A percentile compares a stretch with the other conserved stretches of the same genome.
phyloP scores from a whole-genome alignment of 2,329 filamentous ascomycete genomes.

The Huntiella abstrusa region DNA sequence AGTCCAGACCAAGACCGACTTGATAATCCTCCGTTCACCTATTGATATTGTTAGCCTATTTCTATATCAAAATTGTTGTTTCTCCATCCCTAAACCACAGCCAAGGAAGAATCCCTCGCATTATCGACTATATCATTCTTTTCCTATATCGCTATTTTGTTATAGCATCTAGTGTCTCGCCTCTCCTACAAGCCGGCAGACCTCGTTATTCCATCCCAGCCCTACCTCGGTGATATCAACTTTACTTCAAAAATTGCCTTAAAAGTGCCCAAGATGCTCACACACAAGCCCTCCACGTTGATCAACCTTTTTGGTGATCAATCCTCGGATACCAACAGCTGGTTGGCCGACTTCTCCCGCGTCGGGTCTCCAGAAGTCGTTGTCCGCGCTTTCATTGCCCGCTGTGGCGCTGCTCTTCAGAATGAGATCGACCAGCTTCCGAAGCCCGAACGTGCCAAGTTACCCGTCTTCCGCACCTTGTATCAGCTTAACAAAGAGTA shows the following conservation, averaged over 20 bases:
- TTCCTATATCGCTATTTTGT: no score
- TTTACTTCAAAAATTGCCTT: not conserved
- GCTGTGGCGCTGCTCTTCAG: slow-evolving; percentile 36
- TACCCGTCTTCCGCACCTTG: slow-evolving; percentile 43
- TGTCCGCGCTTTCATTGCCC: slow-evolving; percentile 42
- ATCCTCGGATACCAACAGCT: slow-evolving; percentile 46
- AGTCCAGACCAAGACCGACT: no score
- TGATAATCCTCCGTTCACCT: no score
- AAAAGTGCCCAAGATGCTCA: slow-evolving; percentile 4
- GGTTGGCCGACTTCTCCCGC: slow-evolving; percentile 36
- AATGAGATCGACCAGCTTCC: slow-evolving; percentile 40
- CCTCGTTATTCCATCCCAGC: not conserved
- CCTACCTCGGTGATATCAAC: not conserved
- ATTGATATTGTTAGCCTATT: no score
- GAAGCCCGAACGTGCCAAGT: slow-evolving; percentile 33
- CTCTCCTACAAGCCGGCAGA: no score
- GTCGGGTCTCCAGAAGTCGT: slow-evolving; percentile 29
- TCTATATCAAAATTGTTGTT: no score
- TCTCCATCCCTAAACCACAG: no score
- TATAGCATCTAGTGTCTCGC: no score
- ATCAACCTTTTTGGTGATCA: slow-evolving; percentile 52
- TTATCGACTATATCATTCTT: no score
- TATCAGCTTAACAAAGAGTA: slow-evolving; percentile 48
- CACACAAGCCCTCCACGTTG: no score
- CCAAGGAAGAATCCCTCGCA: no score